Conservation (phyloP, 192 early-diverging fungal species). For the Podila epicladia region DNA sequence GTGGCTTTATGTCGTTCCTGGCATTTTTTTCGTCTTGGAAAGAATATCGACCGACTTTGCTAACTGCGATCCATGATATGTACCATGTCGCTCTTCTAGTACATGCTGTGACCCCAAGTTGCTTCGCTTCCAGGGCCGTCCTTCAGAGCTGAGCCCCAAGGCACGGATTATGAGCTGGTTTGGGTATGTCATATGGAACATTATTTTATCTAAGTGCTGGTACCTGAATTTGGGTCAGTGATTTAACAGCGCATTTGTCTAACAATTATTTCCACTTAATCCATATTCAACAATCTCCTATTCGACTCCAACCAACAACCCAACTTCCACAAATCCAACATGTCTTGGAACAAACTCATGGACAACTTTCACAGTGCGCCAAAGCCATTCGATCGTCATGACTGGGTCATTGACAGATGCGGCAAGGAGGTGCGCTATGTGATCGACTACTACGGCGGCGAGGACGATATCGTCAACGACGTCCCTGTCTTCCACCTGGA, state of each 20-base stretch:
- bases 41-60: neutral
- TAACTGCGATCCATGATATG: neutral
- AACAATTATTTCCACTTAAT: too few species aligned
- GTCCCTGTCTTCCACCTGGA: slow-evolving; percentile 91
- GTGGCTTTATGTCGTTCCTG: neutral
- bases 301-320: slow-evolving; percentile 4
- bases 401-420: slow-evolving; percentile 94
- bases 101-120: slow-evolving; percentile 69
- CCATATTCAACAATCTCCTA: neutral
- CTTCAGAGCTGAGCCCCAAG: slow-evolving; percentile 79
- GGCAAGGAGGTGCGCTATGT: slow-evolving; percentile 93
- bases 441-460: slow-evolving; percentile 94
- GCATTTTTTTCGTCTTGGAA: neutral
- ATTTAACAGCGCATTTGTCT: too few species aligned
- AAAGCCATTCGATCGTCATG: slow-evolving; percentile 95
- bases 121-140: slow-evolving; percentile 86
- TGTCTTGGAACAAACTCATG: neutral
- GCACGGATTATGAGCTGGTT: slow-evolving; percentile 69
- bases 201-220: too few species aligned
- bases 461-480: slow-evolving; percentile 69
- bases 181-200: slow-evolving; percentile 60
- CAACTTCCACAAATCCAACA: slow-evolving; percentile 5
- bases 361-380: slow-evolving; percentile 66
- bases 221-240: too few species aligned
- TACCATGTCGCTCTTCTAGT: slow-evolving; percentile 8